These are phyloP conservation scores for Eucalyptus regnans DNA, from an alignment of 345 rosid genomes.

Conservation along the genomic window DNA sequence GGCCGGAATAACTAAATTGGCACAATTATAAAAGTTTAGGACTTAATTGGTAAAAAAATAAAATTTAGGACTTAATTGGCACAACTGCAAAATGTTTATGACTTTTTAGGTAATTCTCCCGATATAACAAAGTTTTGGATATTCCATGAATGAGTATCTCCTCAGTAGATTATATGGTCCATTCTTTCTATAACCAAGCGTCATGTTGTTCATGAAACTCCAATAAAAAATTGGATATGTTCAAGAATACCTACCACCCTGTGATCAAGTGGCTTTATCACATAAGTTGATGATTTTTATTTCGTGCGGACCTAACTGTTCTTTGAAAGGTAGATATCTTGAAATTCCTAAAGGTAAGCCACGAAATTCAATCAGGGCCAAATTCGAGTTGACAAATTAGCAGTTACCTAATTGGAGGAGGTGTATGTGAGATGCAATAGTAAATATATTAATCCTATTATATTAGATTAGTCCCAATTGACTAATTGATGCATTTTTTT, in stretches of 20 bases:
- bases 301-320: background rate
- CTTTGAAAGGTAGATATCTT: background rate
- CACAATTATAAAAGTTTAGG: no score
- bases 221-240: background rate
- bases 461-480: background rate
- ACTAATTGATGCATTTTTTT: background rate
- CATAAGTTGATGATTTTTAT: background rate
- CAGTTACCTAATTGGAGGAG: background rate
- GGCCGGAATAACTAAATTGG: accelerated
- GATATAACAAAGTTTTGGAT: no score
- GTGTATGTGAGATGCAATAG: background rate
- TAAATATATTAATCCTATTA: background rate
- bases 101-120: no score
- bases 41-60: accelerated
- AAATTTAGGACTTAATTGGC: background rate
- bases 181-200: background rate
- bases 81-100: accelerated
- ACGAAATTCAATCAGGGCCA: background rate
- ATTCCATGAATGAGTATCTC: no score
- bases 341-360: background rate
- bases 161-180: background rate
- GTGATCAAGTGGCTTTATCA: background rate
- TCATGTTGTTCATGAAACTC: background rate
- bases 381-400: background rate
- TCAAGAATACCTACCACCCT: background rate